phyloP scores from a whole-genome alignment of 805 yeast species.

The Maudiozyma turicensis region DNA sequence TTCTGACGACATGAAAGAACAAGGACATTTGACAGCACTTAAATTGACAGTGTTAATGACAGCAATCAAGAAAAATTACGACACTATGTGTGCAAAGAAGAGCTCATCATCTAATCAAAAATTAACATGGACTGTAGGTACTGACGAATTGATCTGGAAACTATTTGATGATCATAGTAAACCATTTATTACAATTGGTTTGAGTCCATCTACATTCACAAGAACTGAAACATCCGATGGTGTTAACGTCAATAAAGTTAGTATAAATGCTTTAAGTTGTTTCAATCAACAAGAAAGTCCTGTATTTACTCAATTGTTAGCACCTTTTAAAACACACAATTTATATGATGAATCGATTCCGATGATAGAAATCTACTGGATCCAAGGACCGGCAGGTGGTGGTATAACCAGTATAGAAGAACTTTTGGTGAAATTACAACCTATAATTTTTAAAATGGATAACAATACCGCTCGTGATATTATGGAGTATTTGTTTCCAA shows the following conservation, averaged over 20 bases:
- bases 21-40: conserved; percentile 29
- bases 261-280: conserved; percentile 40
- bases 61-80: conserved; percentile 31
- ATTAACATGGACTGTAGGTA: conserved; percentile 39
- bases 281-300: conserved; percentile 40
- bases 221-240: conserved; percentile 46
- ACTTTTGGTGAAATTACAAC: conserved; percentile 41
- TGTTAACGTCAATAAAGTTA: conserved; percentile 39
- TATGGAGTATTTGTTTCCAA: conserved; percentile 41
- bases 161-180: conserved; percentile 38
- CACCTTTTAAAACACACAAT: conserved; percentile 30
- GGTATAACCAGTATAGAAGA: conserved; percentile 50
- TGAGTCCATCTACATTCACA: conserved; percentile 38
- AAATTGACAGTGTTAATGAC: conserved; percentile 37
- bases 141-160: conserved; percentile 53
- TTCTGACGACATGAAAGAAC: conserved; percentile 29
- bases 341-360: conserved; percentile 24
- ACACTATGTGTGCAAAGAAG: conserved; percentile 19
- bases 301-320: conserved; percentile 43
- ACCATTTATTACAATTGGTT: conserved; percentile 45
- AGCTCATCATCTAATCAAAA: conserved; percentile 12
- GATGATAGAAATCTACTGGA: conserved; percentile 41
- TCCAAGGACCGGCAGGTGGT: conserved; percentile 48
- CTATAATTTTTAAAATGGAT: conserved; percentile 50
- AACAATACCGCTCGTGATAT: conserved; percentile 41